Percentiles rank a stretch among this genome's conserved stretches.
Evolutionary conservation across 2,329 filamentous ascomycete species (phyloP).

Genomic region (Alternaria brassicicola): DNA sequence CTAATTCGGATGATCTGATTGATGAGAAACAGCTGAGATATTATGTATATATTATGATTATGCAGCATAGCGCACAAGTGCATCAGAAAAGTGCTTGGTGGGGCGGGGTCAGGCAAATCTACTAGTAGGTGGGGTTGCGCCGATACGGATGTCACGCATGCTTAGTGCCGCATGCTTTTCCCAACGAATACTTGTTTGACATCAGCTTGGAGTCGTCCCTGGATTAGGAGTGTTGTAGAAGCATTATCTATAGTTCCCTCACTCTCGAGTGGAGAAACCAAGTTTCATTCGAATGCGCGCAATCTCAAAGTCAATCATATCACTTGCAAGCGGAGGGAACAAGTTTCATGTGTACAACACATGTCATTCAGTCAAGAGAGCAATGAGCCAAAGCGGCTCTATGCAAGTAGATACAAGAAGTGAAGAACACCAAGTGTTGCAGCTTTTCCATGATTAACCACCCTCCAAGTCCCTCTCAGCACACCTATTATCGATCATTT

Average conservation of each 20-base stretch:
- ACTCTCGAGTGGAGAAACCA: too few relatives aligned
- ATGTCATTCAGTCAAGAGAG: constrained; percentile 11
- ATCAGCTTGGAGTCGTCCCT: neutral
- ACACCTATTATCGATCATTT: neutral
- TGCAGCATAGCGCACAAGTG: too few relatives aligned
- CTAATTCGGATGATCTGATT: constrained; percentile 6
- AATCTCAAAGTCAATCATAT: neutral
- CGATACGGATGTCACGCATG: neutral
- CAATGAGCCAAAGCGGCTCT: constrained; percentile 1
- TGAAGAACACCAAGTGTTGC: constrained; percentile 12
- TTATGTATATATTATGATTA: neutral
- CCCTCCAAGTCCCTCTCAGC: neutral
- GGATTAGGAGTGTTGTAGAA: neutral
- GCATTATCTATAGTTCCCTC: too few relatives aligned
- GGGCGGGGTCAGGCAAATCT: neutral
- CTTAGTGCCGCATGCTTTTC: neutral
- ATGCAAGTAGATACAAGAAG: constrained; percentile 25
- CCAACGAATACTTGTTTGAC: neutral
- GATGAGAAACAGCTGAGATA: neutral
- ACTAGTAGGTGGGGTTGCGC: neutral
- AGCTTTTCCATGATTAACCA: neutral
- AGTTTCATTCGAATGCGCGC: neutral
- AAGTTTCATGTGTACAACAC: constrained; percentile 5
- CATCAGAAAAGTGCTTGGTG: neutral
- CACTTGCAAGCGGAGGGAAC: neutral